Evolutionary conservation across 2,329 filamentous ascomycete genomes (phyloP).

Genomic region (Drechslerella dactyloides): DNA sequence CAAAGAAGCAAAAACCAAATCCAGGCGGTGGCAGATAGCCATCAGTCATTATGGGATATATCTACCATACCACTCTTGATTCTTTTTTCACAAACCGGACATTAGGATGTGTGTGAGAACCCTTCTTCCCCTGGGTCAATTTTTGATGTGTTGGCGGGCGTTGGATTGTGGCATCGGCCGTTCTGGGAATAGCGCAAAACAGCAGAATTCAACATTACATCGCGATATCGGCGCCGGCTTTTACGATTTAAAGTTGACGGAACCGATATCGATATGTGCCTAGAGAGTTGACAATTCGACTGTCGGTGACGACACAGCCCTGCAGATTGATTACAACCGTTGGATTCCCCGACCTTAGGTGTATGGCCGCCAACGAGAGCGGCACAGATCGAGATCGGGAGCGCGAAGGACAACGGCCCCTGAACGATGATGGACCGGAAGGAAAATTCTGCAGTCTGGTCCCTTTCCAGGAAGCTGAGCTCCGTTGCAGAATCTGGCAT

Average conservation of each 20-base stretch:
- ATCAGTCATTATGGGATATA: too few relatives aligned
- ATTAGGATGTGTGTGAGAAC: too few relatives aligned
- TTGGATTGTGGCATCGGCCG: not conserved
- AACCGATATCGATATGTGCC: not conserved
- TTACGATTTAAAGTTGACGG: not conserved
- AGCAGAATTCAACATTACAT: not conserved
- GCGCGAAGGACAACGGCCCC: not conserved
- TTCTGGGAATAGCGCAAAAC: not conserved
- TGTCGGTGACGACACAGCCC: not conserved
- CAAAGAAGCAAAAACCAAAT: slow-evolving; percentile 10
- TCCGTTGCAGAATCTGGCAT: slow-evolving; percentile 20
- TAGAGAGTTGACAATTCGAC: not conserved
- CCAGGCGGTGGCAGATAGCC: too few relatives aligned
- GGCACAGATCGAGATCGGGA: not conserved
- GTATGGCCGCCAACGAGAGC: not conserved
- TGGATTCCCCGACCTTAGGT: too few relatives aligned
- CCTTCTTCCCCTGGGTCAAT: too few relatives aligned
- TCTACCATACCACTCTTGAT: too few relatives aligned
- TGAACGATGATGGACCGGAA: not conserved
- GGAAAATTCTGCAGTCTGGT: slow-evolving; percentile 39
- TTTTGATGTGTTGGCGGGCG: not conserved
- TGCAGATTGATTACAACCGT: not conserved
- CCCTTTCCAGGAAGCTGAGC: slow-evolving; percentile 43
- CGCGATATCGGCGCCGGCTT: slow-evolving; percentile 6
- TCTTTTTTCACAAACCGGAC: too few relatives aligned